phyloP scores from a whole-genome alignment of 2,329 filamentous ascomycete species.

The Monilinia polystroma region DNA sequence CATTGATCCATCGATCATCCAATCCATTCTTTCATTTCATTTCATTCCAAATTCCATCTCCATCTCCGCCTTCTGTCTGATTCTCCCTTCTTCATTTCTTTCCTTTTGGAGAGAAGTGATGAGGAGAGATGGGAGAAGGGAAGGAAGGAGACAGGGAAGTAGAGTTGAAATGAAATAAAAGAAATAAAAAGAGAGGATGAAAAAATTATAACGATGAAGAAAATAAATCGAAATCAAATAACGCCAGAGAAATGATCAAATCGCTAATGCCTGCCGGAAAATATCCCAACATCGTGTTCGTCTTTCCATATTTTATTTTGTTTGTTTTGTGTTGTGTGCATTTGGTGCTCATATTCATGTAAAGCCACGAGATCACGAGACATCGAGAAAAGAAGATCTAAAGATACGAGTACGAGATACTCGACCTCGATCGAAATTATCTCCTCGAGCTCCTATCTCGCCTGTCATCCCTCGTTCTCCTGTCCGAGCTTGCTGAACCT shows the following conservation, averaged over 20 bases:
- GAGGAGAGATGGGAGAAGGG: too few species aligned
- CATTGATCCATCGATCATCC: neutral
- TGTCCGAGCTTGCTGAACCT: conserved; percentile 39
- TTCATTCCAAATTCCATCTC: neutral
- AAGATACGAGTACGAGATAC: neutral
- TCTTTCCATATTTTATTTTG: too few species aligned
- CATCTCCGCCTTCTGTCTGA: neutral
- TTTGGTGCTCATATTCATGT: neutral
- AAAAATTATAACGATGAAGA: neutral
- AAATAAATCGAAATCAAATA: conserved; percentile 3
- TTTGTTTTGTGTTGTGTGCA: neutral
- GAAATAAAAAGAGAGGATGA: neutral
- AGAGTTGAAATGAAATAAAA: neutral
- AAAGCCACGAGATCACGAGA: neutral
- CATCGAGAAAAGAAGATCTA: neutral
- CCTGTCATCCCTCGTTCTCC: conserved; percentile 35
- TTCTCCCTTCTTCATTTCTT: neutral
- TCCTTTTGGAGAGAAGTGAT: too few species aligned
- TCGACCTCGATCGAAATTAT: neutral
- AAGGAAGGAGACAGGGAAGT: neutral
- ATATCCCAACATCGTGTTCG: conserved; percentile 1
- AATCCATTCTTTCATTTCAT: neutral
- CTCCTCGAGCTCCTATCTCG: conserved; percentile 21
- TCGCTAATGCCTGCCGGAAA: conserved; percentile 13
- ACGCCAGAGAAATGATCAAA: conserved; percentile 21